A percentile compares a stretch with the other conserved stretches of the same genome.
Evolutionary conservation across 768 basidiomycete genomes (phyloP).

Genomic region (Termitomyces sp.): DNA sequence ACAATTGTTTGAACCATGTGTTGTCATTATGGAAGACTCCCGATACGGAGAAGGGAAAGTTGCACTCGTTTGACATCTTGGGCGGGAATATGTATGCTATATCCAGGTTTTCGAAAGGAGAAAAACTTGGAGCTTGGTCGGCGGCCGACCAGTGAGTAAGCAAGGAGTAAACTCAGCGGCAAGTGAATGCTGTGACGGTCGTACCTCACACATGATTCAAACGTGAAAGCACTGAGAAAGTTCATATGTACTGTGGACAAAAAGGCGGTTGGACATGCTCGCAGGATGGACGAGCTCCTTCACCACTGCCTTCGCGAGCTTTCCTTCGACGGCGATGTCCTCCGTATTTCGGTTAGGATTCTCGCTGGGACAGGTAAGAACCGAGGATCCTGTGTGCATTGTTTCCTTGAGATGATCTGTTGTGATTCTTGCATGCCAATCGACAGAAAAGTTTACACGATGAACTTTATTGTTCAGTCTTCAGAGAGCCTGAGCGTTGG

Average conservation of each 20-base stretch:
- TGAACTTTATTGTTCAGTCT: neutral
- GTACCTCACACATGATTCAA: neutral
- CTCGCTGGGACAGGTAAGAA: neutral
- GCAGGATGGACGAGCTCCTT: conserved; percentile 78
- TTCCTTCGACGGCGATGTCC: conserved; percentile 77
- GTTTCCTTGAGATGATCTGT: neutral
- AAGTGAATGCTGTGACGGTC: neutral
- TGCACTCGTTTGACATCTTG: neutral
- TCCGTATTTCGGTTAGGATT: neutral
- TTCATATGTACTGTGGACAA: neutral
- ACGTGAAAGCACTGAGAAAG: neutral
- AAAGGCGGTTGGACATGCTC: neutral
- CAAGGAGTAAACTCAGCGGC: neutral
- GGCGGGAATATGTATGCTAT: neutral
- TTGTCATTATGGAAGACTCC: neutral
- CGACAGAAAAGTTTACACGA: neutral
- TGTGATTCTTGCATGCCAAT: neutral
- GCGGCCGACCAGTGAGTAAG: neutral
- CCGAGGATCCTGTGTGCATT: neutral
- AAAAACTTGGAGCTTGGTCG: neutral
- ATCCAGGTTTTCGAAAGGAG: neutral
- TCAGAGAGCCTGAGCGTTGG: neutral
- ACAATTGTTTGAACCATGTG: neutral
- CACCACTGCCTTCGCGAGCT: conserved; percentile 84
- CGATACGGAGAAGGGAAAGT: neutral